These are phyloP conservation scores for Chenopodium berlandieri DNA, from an alignment of 148 eudicot genomes.

Conservation along the genomic window DNA sequence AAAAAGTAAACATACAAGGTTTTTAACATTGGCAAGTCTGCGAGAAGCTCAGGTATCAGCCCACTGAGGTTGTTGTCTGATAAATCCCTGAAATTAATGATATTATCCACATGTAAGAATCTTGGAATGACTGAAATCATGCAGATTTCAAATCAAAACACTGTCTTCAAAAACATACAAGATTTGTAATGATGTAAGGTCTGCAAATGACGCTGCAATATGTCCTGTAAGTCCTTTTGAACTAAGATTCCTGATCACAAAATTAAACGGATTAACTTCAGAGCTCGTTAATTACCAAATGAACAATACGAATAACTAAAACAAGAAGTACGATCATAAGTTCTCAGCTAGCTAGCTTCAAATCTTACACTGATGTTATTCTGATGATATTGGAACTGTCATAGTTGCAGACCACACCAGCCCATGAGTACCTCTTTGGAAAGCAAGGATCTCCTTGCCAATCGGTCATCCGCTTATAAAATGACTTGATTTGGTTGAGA, in stretches of 20 bases:
- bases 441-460: slow-evolving; percentile 63
- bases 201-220: slow-evolving; percentile 26
- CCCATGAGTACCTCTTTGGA: slow-evolving; percentile 36
- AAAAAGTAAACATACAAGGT: slow-evolving; percentile 24
- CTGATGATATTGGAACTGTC: slow-evolving; percentile 9
- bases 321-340: too few relatives aligned
- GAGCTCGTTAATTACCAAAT: not conserved
- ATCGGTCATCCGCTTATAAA: slow-evolving; percentile 27
- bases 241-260: slow-evolving; percentile 42
- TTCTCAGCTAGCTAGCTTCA: not conserved
- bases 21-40: slow-evolving; percentile 27
- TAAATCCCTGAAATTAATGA: slow-evolving; percentile 35
- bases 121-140: not conserved
- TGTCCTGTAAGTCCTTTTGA: slow-evolving; percentile 40
- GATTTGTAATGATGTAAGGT: slow-evolving; percentile 32
- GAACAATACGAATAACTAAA: not conserved
- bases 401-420: slow-evolving; percentile 39
- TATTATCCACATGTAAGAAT: not conserved
- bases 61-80: slow-evolving; percentile 47
- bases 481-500: slow-evolving; percentile 32
- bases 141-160: not conserved
- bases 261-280: not conserved
- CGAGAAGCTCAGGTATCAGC: slow-evolving; percentile 34
- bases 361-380: slow-evolving; percentile 30
- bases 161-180: slow-evolving; percentile 22